A percentile compares a stretch with the other conserved stretches of the same genome.
These are phyloP conservation scores for Thraustochytrium striatum DNA, from an alignment of 352 stramenopile species.

Conservation along the genomic window DNA sequence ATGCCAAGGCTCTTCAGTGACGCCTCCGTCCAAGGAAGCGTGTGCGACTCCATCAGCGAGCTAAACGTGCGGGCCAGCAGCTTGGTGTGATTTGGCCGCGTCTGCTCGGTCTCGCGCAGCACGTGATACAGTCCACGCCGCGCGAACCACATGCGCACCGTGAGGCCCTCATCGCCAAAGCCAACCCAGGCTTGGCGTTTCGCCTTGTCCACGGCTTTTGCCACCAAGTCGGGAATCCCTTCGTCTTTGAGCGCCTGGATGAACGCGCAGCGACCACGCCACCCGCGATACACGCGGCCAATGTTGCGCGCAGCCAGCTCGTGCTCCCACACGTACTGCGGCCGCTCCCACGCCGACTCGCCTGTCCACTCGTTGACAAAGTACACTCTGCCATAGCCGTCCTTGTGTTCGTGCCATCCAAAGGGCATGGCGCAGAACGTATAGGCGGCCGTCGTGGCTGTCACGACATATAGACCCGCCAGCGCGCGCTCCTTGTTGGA, in stretches of 20 bases:
- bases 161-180: not conserved
- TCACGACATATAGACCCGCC: not conserved
- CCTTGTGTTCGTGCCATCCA: not conserved
- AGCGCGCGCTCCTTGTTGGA: not conserved
- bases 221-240: not conserved
- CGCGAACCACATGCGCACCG: slow-evolving; percentile 30
- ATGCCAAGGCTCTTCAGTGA: not conserved
- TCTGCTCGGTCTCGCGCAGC: not conserved
- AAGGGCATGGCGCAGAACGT: slow-evolving; percentile 28
- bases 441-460: not conserved
- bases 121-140: slow-evolving; percentile 22
- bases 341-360: slow-evolving; percentile 11
- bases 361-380: not conserved
- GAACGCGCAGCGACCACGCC: slow-evolving; percentile 4
- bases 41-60: not conserved
- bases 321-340: not conserved
- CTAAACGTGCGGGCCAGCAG: not conserved
- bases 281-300: slow-evolving; percentile 29
- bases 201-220: not conserved
- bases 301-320: slow-evolving; percentile 4
- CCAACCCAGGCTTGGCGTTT: not conserved
- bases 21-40: not conserved
- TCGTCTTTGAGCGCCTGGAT: slow-evolving; percentile 16
- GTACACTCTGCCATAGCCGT: slow-evolving; percentile 19
- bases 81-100: not conserved